Evolutionary conservation across 768 basidiomycete genomes (phyloP).

Genomic region (Mycena leptocephala): DNA sequence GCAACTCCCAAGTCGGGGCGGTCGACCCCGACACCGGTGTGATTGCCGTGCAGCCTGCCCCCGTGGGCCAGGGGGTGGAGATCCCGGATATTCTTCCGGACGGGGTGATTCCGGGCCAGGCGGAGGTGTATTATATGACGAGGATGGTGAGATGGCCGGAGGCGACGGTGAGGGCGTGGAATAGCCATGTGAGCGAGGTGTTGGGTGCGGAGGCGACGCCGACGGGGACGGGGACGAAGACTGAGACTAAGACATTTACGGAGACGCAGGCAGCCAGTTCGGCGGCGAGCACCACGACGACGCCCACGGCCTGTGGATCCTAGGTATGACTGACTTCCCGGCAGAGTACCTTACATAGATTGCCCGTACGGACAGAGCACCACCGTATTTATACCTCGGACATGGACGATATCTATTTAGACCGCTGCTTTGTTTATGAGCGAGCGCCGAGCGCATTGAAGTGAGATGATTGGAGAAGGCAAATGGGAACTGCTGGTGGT

Average conservation of each 20-base stretch:
- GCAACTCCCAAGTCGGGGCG: slow-evolving; percentile 58
- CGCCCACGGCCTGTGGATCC: not conserved
- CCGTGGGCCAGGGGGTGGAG: not conserved
- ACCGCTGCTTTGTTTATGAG: not conserved
- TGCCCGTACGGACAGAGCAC: not conserved
- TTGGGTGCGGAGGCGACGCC: not conserved
- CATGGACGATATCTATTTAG: not conserved
- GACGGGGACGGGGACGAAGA: not conserved
- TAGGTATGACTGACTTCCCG: not conserved
- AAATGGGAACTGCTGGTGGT: too few species aligned
- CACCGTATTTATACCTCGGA: not conserved
- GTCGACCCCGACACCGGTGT: slow-evolving; percentile 41
- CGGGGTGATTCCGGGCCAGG: slow-evolving; percentile 16
- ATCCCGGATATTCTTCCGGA: slow-evolving; percentile 14
- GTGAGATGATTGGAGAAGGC: not conserved
- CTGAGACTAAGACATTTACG: not conserved
- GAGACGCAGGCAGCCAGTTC: too few species aligned
- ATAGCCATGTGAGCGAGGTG: not conserved
- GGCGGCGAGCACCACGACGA: too few species aligned
- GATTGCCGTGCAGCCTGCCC: not conserved
- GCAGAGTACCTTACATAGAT: not conserved
- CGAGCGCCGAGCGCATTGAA: not conserved
- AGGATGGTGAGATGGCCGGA: not conserved
- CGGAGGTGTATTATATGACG: slow-evolving; percentile 1
- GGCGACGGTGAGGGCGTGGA: slow-evolving; percentile 21